These are phyloP conservation scores for Aspergillus ustus DNA, from an alignment of 2,329 filamentous ascomycete species.

Conservation along the genomic window DNA sequence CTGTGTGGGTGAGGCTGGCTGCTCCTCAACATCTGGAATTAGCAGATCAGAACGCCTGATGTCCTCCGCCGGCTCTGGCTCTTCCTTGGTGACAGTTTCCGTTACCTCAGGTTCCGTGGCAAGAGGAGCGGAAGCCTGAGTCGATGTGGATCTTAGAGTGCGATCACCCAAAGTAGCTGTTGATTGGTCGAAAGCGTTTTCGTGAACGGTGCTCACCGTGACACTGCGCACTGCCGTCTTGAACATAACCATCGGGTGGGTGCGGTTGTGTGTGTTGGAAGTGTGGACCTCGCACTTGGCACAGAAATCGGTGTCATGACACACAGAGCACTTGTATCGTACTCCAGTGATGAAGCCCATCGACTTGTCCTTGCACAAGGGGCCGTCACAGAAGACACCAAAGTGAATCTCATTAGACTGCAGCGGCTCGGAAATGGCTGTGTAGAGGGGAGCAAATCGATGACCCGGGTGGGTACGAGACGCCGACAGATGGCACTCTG, in stretches of 20 bases:
- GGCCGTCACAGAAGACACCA: conserved; percentile 94
- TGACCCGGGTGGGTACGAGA: conserved; percentile 76
- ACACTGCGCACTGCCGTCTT: conserved; percentile 89
- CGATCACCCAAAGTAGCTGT: conserved; percentile 73
- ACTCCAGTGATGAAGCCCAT: conserved; percentile 73
- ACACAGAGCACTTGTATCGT: conserved; percentile 97
- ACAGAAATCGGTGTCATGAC: conserved; percentile 94
- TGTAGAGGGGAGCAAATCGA: conserved; percentile 87
- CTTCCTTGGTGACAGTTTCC: conserved; percentile 9
- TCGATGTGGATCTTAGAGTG: conserved; percentile 40
- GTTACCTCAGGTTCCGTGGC: conserved; percentile 13
- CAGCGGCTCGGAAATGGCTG: conserved; percentile 59
- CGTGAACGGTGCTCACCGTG: conserved; percentile 81
- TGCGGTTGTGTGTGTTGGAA: conserved; percentile 83
- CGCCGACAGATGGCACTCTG: conserved; percentile 71
- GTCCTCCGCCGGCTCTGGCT: conserved; percentile 5
- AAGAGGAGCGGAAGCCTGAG: conserved; percentile 58
- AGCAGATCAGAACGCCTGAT: conserved; percentile 48
- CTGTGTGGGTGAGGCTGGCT: conserved; percentile 21
- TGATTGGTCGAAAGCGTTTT: conserved; percentile 69
- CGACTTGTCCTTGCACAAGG: conserved; percentile 70
- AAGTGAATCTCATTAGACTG: conserved; percentile 64
- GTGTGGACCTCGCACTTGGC: conserved; percentile 90
- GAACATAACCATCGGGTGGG: conserved; percentile 97
- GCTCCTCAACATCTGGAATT: conserved; percentile 38